Percentiles rank a stretch among this genome's conserved stretches.
These are phyloP conservation scores for Chernovozyma sophiae-reginae DNA, from an alignment of 1,139 yeast species.

Conservation along the genomic window DNA sequence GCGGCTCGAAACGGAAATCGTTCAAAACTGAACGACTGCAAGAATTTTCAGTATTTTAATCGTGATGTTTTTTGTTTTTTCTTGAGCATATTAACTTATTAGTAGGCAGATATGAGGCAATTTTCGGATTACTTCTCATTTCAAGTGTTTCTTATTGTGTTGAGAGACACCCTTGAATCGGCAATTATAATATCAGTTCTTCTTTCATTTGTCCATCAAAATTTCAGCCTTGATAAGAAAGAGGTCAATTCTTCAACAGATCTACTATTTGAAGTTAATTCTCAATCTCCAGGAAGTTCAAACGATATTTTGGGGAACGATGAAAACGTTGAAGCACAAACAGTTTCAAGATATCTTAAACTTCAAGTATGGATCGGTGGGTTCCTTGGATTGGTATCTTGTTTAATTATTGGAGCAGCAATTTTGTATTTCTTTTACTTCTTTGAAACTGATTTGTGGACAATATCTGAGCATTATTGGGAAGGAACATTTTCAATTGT, in stretches of 20 bases:
- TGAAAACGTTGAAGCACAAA: not conserved
- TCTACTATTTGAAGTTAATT: too few species aligned
- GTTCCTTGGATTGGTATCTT: slow-evolving; percentile 31
- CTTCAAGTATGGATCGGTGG: slow-evolving; percentile 45
- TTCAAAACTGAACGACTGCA: too few species aligned
- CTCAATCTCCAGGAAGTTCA: too few species aligned
- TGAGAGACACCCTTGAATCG: slow-evolving; percentile 43
- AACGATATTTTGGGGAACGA: too few species aligned
- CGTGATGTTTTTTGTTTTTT: too few species aligned
- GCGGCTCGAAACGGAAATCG: too few species aligned
- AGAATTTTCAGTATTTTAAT: too few species aligned
- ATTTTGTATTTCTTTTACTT: slow-evolving; percentile 35
- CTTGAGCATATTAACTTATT: too few species aligned
- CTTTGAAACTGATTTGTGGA: slow-evolving; percentile 40
- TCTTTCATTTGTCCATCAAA: slow-evolving; percentile 38
- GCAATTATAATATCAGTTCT: slow-evolving; percentile 45
- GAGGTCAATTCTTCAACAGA: too few species aligned
- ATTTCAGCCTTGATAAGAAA: too few species aligned
- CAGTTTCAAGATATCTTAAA: slow-evolving; percentile 16
- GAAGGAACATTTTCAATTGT: slow-evolving; percentile 42
- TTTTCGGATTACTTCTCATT: slow-evolving; percentile 34
- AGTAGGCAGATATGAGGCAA: not conserved
- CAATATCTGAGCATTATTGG: slow-evolving; percentile 45
- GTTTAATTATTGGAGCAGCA: slow-evolving; percentile 33
- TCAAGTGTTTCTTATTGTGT: slow-evolving; percentile 43